Base-by-base conservation (phyloP, 345 rosid genomes). In the Ricinus communis region DNA sequence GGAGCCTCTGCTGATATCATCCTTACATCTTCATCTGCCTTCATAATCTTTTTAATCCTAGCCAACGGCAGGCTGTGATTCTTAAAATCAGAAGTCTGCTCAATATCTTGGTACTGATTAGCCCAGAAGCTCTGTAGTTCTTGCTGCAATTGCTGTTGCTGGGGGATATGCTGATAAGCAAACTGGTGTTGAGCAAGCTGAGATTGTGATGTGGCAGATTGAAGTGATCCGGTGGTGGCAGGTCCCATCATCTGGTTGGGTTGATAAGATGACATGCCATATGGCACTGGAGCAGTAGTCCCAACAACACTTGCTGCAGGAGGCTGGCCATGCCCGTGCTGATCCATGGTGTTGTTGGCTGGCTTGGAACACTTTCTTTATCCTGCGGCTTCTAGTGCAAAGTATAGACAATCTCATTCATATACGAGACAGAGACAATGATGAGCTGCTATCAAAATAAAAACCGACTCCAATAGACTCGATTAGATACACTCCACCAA, bases 1-100 rank as follows among this genome's bases (percentile, higher is more conserved):
- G 83, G 83, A 46, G 83, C 83, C 57, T 80, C 83, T 12, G 83
- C 83, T 0, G 83, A 80, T 60, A 80, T 80, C 83, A 80, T 80
- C 70, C 83, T 76, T 12, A 80, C 83, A 45, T 80, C 83, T 55
- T 80, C 83, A 55, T 80, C 83, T 13, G 83, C 83, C 63, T 80
- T 80, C 83, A 80, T 80, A 40, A 80, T 80, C 81, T 80, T 80
- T 74, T 80, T 80, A 55, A 80, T 80, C 61, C 83, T 66, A 30
- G 83, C 83, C 62, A 80, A 47, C 18, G 83, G 83, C 66, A 80
- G 66, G 66, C 83, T 80, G 40, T 80, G 83, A 73, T 76, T 80
- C 81, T 76, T 80, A 69, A 80, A 80, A 49, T 80, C 83, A 7
- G 67, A 31, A 45, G 78, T 67, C 63, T 72, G 80, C 67, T 80